Conservation (phyloP, 2,329 filamentous ascomycete genomes). For the Phaeosphaeriaceae sp. region DNA sequence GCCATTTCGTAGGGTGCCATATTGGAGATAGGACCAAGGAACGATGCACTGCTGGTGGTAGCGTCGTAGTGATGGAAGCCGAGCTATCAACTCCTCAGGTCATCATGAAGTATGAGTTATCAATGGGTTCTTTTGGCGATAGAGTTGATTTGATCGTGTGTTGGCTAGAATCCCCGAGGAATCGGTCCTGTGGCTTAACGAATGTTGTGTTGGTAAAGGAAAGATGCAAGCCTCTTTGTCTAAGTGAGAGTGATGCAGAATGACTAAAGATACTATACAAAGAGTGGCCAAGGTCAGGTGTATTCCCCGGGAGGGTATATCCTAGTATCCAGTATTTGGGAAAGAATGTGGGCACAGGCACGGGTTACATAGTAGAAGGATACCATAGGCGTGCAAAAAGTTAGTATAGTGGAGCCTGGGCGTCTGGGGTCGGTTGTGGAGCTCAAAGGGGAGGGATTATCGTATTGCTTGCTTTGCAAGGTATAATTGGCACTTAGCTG, state of each 20-base stretch:
- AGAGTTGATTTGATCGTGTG: conserved; percentile 7
- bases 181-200: conserved; percentile 3
- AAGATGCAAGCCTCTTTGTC: conserved; percentile 5
- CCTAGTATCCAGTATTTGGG: conserved; percentile 3
- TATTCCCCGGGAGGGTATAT: conserved; percentile 7
- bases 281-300: conserved; percentile 10
- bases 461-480: conserved; percentile 19
- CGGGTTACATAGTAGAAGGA: conserved; percentile 6
- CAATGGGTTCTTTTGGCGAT: conserved; percentile 5
- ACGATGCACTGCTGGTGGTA: background rate
- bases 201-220: background rate
- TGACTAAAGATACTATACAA: conserved; percentile 5
- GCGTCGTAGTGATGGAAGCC: background rate
- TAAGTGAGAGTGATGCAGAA: background rate
- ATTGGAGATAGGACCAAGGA: conserved; percentile 4
- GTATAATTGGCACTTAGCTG: conserved; percentile 22
- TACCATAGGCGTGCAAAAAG: conserved; percentile 1
- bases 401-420: conserved; percentile 8
- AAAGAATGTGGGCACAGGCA: conserved; percentile 8
- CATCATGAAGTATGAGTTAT: conserved; percentile 21
- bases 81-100: conserved; percentile 17
- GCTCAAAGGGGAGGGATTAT: conserved; percentile 21
- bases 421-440: conserved; percentile 12
- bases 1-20: conserved; percentile 19
- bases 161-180: conserved; percentile 1